Percentiles rank a stretch among this genome's conserved stretches.
Evolutionary conservation across 1,139 yeast genomes (phyloP).

Genomic region (Entelexis paramagnoliae): DNA sequence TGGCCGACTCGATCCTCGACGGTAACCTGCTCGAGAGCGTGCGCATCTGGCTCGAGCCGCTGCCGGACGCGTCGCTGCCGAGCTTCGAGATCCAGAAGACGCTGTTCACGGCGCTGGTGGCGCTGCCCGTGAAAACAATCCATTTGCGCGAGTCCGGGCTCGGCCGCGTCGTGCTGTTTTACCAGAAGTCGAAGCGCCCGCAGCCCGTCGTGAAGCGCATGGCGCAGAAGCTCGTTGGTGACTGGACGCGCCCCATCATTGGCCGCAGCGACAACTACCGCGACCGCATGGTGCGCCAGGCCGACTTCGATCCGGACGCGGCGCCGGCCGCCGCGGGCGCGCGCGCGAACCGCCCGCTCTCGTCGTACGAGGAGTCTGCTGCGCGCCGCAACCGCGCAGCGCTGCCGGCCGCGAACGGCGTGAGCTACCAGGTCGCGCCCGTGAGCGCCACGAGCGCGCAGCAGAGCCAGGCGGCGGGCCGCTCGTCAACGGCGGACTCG

Average conservation of each 20-base stretch:
- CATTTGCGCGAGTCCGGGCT: slow-evolving; percentile 90
- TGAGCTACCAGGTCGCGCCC: slow-evolving; percentile 88
- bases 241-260: slow-evolving; percentile 97
- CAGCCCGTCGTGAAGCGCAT: slow-evolving; percentile 75
- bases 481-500: slow-evolving; percentile 15
- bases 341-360: slow-evolving; percentile 21
- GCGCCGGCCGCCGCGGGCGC: slow-evolving; percentile 27
- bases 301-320: slow-evolving; percentile 53
- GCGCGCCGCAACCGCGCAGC: slow-evolving; percentile 82
- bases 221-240: slow-evolving; percentile 85
- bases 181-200: slow-evolving; percentile 82
- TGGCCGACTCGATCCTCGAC: slow-evolving; percentile 84
- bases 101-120: slow-evolving; percentile 59
- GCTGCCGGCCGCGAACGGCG: slow-evolving; percentile 79
- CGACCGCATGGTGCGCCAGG: slow-evolving; percentile 66
- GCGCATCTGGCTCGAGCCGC: slow-evolving; percentile 93
- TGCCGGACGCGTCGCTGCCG: slow-evolving; percentile 96
- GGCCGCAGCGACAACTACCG: slow-evolving; percentile 91
- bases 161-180: slow-evolving; percentile 88
- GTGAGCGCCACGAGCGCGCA: slow-evolving; percentile 24
- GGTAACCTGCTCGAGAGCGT: slow-evolving; percentile 89
- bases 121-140: slow-evolving; percentile 86
- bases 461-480: neutral
- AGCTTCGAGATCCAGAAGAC: slow-evolving; percentile 92
- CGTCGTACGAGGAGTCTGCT: slow-evolving; percentile 72